These are phyloP conservation scores for Physcia stellaris DNA, from an alignment of 495 filamentous ascomycete species.

Conservation along the genomic window DNA sequence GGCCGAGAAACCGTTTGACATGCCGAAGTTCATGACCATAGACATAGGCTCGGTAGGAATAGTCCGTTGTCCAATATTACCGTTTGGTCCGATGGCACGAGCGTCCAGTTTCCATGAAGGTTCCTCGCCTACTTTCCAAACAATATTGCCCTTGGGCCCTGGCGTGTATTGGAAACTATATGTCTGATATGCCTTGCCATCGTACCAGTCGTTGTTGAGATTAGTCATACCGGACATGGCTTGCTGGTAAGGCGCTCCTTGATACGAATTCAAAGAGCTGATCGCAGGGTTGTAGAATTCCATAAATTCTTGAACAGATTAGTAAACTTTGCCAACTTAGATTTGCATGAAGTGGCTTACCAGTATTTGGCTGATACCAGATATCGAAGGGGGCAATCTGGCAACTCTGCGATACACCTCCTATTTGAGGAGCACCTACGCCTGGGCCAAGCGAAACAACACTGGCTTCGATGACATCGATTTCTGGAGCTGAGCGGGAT, in stretches of 20 bases:
- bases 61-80: slow-evolving; percentile 56
- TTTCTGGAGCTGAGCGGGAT: slow-evolving; percentile 60
- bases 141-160: slow-evolving; percentile 44
- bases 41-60: slow-evolving; percentile 61
- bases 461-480: slow-evolving; percentile 63
- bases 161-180: slow-evolving; percentile 65
- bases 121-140: slow-evolving; percentile 54
- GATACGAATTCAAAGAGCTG: slow-evolving; percentile 50
- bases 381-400: slow-evolving; percentile 67
- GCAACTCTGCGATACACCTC: slow-evolving; percentile 55
- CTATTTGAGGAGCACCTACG: slow-evolving; percentile 30
- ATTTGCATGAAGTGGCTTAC: slow-evolving; percentile 6
- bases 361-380: slow-evolving; percentile 61
- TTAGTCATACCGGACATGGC: slow-evolving; percentile 58
- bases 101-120: slow-evolving; percentile 56
- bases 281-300: slow-evolving; percentile 47
- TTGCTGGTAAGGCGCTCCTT: slow-evolving; percentile 58
- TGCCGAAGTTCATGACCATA: slow-evolving; percentile 59
- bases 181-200: slow-evolving; percentile 55
- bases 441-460: slow-evolving; percentile 38
- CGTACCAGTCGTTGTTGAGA: slow-evolving; percentile 67
- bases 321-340: background rate
- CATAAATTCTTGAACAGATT: slow-evolving; percentile 32
- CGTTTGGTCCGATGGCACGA: slow-evolving; percentile 53
- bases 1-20: slow-evolving; percentile 52